A percentile compares a stretch with the other conserved stretches of the same genome.
Conservation (phyloP, 805 yeast genomes). For the Candida yuanshanica region DNA sequence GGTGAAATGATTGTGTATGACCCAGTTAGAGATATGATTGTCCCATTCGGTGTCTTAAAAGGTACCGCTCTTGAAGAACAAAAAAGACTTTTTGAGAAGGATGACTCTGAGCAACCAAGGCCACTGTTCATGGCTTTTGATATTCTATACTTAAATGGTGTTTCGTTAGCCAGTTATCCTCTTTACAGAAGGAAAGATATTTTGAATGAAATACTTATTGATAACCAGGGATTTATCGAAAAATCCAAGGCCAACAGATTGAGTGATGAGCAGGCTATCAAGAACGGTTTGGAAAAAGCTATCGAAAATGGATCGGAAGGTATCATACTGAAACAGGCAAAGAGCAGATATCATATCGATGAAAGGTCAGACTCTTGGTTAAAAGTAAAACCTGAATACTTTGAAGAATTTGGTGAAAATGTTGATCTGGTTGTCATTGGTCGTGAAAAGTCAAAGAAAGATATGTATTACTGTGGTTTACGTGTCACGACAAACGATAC, state of each 20-base stretch:
- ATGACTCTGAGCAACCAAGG: conserved; percentile 27
- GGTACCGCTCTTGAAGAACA: conserved; percentile 57
- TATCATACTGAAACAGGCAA: conserved; percentile 62
- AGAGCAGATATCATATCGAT: conserved; percentile 55
- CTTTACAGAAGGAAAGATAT: conserved; percentile 51
- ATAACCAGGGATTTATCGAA: conserved; percentile 39
- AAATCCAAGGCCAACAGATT: conserved; percentile 38
- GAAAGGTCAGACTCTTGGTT: conserved; percentile 67
- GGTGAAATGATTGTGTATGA: conserved; percentile 96
- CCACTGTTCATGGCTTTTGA: conserved; percentile 71
- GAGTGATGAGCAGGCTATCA: conserved; percentile 45
- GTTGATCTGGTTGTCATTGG: conserved; percentile 80
- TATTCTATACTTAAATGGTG: conserved; percentile 62
- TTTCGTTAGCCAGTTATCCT: conserved; percentile 48
- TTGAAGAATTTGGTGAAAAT: conserved; percentile 81
- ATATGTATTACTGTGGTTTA: conserved; percentile 68
- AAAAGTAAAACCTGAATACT: conserved; percentile 87
- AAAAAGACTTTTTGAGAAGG: conserved; percentile 30
- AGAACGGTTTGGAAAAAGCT: conserved; percentile 48
- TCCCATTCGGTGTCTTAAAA: conserved; percentile 81
- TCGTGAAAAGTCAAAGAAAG: conserved; percentile 63
- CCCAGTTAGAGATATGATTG: conserved; percentile 41
- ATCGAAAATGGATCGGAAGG: conserved; percentile 74
- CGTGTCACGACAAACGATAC: conserved; percentile 36
- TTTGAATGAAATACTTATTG: conserved; percentile 39